phyloP scores from a whole-genome alignment of 176 grass and related monocot species.

The Hordeum marinum region DNA sequence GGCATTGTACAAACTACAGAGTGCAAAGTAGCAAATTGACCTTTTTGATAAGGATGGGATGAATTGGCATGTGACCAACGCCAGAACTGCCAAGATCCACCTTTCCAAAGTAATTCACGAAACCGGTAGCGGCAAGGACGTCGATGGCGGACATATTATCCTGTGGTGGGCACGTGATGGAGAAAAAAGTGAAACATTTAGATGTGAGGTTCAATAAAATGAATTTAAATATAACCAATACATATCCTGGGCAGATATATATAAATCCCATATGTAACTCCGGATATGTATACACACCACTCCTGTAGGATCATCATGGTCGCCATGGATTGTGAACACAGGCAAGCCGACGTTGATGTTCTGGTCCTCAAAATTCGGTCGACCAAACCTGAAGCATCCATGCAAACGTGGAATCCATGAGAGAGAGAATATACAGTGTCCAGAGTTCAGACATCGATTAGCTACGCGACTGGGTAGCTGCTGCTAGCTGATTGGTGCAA shows the following conservation, averaged over 20 bases:
- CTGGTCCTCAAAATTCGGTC: conserved; percentile 84
- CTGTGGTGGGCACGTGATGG: conserved; percentile 18
- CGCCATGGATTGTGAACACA: conserved; percentile 89
- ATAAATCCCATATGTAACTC: neutral
- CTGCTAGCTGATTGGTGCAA: too few relatives aligned
- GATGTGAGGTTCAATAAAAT: neutral
- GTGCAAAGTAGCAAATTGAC: conserved; percentile 18
- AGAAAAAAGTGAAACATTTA: neutral
- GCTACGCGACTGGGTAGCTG: neutral
- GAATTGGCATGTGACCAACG: conserved; percentile 52
- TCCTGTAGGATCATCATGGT: conserved; percentile 77
- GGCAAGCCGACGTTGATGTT: conserved; percentile 76
- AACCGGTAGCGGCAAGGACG: conserved; percentile 66
- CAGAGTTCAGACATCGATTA: neutral
- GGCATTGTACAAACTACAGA: neutral
- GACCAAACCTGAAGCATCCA: conserved; percentile 43
- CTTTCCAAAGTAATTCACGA: conserved; percentile 95
- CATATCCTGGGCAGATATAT: neutral
- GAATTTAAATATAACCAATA: neutral
- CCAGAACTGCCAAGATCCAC: conserved; percentile 57
- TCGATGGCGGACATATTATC: conserved; percentile 78
- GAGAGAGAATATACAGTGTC: neutral
- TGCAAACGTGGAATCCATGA: neutral
- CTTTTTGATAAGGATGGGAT: conserved; percentile 77
- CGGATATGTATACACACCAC: conserved; percentile 37